Conservation (phyloP, 495 filamentous ascomycete species). For the Daldinia caldariorum region DNA sequence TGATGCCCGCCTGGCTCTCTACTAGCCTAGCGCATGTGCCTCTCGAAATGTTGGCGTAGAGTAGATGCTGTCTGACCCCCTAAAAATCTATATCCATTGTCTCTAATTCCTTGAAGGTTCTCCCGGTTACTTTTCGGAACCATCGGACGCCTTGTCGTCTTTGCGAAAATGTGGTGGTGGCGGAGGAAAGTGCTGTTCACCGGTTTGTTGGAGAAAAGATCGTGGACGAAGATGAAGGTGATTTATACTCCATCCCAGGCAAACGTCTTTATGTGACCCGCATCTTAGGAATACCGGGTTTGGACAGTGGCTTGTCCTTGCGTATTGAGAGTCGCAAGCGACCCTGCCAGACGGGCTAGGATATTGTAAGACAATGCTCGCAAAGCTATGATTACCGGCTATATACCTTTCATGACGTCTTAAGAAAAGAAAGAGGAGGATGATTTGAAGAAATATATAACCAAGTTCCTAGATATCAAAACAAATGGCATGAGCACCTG, state of each 20-base stretch:
- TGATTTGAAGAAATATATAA: too few species aligned
- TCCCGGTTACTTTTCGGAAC: neutral
- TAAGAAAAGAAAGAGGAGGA: too few species aligned
- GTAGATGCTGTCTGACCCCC: neutral
- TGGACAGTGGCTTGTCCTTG: slow-evolving; percentile 29
- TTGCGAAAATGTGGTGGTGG: neutral
- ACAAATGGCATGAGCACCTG: too few species aligned
- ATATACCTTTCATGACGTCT: too few species aligned
- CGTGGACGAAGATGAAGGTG: too few species aligned
- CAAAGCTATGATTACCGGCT: too few species aligned
- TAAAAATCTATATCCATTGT: neutral
- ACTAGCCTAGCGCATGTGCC: too few species aligned
- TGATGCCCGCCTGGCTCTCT: too few species aligned
- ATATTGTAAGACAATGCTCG: neutral
- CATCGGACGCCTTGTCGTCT: neutral
- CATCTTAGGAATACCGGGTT: slow-evolving; percentile 27
- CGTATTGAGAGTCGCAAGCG: slow-evolving; percentile 36
- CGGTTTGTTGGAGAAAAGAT: too few species aligned
- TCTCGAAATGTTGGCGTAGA: too few species aligned
- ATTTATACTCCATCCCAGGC: neutral
- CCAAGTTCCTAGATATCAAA: too few species aligned
- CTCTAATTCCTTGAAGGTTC: neutral
- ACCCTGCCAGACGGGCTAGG: slow-evolving; percentile 30
- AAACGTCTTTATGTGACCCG: slow-evolving; percentile 29
- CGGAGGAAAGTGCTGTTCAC: slow-evolving; percentile 31